A percentile compares a stretch with the other conserved stretches of the same genome.
Evolutionary conservation across 176 grass and related monocot genomes (phyloP).

Genomic region (Zea mays): DNA sequence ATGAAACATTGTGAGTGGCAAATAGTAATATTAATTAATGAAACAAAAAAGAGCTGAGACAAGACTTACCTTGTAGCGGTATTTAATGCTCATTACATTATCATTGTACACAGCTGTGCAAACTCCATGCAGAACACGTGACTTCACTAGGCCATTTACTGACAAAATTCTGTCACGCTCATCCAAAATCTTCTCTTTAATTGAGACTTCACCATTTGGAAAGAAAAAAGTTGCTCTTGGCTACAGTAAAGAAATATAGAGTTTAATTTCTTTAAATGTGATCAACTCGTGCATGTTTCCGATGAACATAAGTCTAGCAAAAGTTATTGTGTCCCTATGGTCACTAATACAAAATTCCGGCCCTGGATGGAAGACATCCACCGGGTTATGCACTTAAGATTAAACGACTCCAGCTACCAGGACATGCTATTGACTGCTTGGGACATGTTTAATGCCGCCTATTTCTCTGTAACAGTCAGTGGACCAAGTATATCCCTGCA

Average conservation of each 20-base stretch:
- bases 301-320: not conserved
- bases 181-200: conserved; percentile 66
- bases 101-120: conserved; percentile 69
- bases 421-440: not conserved
- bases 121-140: conserved; percentile 71
- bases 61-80: conserved; percentile 86
- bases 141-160: conserved; percentile 62
- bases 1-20: conserved; percentile 22
- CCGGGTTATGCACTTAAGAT: too few relatives aligned
- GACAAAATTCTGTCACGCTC: conserved; percentile 60
- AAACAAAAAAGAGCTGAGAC: conserved; percentile 25
- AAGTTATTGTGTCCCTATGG: not conserved
- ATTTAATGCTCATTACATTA: conserved; percentile 73
- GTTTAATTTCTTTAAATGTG: conserved; percentile 27
- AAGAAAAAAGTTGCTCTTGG: conserved; percentile 74
- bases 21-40: conserved; percentile 5
- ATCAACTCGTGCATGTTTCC: not conserved
- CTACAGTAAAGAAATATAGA: conserved; percentile 47
- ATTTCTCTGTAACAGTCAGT: too few relatives aligned
- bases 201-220: conserved; percentile 79
- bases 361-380: not conserved
- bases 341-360: not conserved
- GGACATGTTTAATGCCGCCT: not conserved
- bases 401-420: not conserved
- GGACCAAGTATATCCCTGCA: not conserved